A percentile compares a stretch with the other conserved stretches of the same genome.
Conservation (phyloP, 2,329 filamentous ascomycete genomes). For the Hypoxylon sp. region DNA sequence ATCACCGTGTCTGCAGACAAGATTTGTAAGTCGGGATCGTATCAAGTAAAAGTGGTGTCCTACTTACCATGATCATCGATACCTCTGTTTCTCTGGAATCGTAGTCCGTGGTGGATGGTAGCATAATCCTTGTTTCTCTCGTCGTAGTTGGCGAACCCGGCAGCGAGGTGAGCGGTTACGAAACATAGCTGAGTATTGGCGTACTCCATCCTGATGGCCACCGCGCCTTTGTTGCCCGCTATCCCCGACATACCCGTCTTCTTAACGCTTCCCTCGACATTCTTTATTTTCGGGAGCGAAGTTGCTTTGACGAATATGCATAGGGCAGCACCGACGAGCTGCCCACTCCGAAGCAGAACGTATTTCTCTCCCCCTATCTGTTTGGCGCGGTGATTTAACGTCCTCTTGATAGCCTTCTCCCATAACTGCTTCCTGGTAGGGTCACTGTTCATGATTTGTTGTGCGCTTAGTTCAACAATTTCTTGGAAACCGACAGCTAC, state of each 20-base stretch:
- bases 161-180: conserved; percentile 94
- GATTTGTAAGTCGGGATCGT: conserved; percentile 35
- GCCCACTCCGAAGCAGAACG: conserved; percentile 87
- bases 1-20: conserved; percentile 70
- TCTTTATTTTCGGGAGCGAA: conserved; percentile 83
- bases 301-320: conserved; percentile 89
- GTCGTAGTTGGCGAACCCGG: conserved; percentile 95
- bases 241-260: conserved; percentile 96
- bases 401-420: conserved; percentile 82
- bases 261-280: conserved; percentile 95
- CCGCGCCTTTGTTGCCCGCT: conserved; percentile 97
- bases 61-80: conserved; percentile 85
- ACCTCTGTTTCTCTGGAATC: conserved; percentile 87
- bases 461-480: conserved; percentile 96
- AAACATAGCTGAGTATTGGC: conserved; percentile 93
- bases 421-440: conserved; percentile 83
- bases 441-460: conserved; percentile 99
- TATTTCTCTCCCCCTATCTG: conserved; percentile 76
- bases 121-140: conserved; percentile 93
- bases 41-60: background rate
- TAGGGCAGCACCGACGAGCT: conserved; percentile 91
- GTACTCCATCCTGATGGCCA: conserved; percentile 94
- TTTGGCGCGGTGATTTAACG: conserved; percentile 76
- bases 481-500: conserved; percentile 95
- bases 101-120: conserved; percentile 84